Conservation (phyloP, 2,329 filamentous ascomycete genomes). For the Lachnellula arida region DNA sequence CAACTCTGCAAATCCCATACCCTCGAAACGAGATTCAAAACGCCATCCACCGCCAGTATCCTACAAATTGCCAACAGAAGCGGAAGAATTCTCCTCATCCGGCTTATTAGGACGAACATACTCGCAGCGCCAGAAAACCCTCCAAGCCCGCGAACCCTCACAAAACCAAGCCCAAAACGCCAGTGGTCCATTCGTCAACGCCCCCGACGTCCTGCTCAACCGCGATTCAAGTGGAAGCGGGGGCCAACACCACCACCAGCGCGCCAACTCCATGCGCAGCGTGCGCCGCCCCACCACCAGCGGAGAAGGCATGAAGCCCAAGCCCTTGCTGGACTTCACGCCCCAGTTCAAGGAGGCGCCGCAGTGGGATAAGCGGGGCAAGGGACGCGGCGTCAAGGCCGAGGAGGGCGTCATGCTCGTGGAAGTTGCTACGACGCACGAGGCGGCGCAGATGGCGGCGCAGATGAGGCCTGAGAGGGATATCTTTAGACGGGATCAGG, state of each 20-base stretch:
- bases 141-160: constrained; percentile 16
- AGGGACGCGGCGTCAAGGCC: constrained; percentile 44
- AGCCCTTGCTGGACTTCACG: constrained; percentile 65
- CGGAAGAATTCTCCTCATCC: constrained; percentile 39
- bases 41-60: constrained; percentile 24
- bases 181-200: constrained; percentile 20
- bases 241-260: constrained; percentile 17
- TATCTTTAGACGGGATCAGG: constrained; percentile 25
- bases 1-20: constrained; percentile 15
- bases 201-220: constrained; percentile 34
- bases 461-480: constrained; percentile 17
- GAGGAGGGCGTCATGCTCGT: constrained; percentile 42
- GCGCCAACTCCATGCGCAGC: constrained; percentile 22
- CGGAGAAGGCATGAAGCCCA: constrained; percentile 26
- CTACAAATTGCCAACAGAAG: constrained; percentile 21
- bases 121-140: constrained; percentile 39
- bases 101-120: constrained; percentile 47
- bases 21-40: constrained; percentile 11
- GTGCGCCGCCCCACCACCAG: neutral
- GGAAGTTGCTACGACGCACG: constrained; percentile 37
- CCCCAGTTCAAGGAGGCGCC: constrained; percentile 61
- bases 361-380: constrained; percentile 49
- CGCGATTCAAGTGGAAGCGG: constrained; percentile 9
- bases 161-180: neutral
- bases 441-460: constrained; percentile 8